Evolutionary conservation across 768 basidiomycete genomes (phyloP).

Genomic region (Mycena haematopus): DNA sequence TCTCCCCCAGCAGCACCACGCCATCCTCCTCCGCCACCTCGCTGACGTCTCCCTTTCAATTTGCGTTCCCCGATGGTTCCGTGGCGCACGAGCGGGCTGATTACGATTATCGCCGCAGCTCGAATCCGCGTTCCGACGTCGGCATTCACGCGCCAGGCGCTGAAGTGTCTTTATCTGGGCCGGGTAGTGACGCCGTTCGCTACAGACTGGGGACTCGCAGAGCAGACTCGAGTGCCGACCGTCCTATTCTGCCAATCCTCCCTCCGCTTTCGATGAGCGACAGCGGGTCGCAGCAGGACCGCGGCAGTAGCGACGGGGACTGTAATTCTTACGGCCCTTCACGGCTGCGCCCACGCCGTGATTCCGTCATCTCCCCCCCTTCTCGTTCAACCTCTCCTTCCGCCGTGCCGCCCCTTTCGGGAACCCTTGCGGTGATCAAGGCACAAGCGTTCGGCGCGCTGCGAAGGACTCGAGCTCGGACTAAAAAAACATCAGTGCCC

Average conservation of each 20-base stretch:
- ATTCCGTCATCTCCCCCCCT: constrained; percentile 49
- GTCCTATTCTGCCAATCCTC: constrained; percentile 51
- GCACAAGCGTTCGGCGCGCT: constrained; percentile 88
- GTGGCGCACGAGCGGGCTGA: constrained; percentile 63
- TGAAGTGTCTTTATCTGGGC: constrained; percentile 64
- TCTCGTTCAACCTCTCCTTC: constrained; percentile 57
- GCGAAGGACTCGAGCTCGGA: constrained; percentile 76
- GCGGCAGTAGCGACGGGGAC: constrained; percentile 64
- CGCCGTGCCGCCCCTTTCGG: constrained; percentile 59
- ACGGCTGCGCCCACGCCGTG: constrained; percentile 56
- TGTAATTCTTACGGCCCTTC: constrained; percentile 47
- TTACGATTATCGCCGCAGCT: constrained; percentile 70
- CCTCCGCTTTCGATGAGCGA: constrained; percentile 59
- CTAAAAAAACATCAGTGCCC: constrained; percentile 70
- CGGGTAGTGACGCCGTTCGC: constrained; percentile 62
- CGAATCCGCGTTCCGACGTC: constrained; percentile 61
- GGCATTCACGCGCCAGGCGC: constrained; percentile 62
- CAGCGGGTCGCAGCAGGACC: constrained; percentile 56
- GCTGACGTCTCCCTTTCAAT: constrained; percentile 71
- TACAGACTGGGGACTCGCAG: constrained; percentile 62
- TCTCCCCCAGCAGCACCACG: constrained; percentile 72
- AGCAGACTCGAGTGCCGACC: constrained; percentile 56
- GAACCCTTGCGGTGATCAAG: constrained; percentile 89
- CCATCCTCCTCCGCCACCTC: constrained; percentile 68
- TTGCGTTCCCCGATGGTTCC: constrained; percentile 63